Evolutionary conservation across 2,329 filamentous ascomycete species (phyloP).

Genomic region (Raffaelea ambrosiae): DNA sequence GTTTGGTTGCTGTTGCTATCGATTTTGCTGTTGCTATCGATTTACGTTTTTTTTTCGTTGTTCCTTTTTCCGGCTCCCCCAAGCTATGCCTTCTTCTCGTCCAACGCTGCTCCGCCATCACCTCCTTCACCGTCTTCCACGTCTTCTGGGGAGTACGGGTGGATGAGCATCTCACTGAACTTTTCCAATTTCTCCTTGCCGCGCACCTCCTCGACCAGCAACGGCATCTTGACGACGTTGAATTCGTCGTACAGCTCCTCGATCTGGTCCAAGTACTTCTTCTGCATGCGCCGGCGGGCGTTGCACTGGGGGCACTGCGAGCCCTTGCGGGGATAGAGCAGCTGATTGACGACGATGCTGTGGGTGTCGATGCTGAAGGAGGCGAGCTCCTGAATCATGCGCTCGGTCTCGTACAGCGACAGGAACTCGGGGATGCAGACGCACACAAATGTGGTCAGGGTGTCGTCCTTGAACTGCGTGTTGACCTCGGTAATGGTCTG

Average conservation of each 20-base stretch:
- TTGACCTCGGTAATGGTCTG: constrained; percentile 95
- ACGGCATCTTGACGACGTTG: constrained; percentile 96
- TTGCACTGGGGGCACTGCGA: constrained; percentile 93
- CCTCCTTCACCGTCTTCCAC: constrained; percentile 5
- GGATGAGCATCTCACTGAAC: constrained; percentile 79
- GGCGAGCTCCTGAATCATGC: constrained; percentile 97
- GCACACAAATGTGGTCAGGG: constrained; percentile 93
- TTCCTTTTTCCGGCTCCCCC: background rate
- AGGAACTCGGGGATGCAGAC: constrained; percentile 98
- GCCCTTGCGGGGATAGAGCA: constrained; percentile 80
- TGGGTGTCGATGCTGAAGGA: constrained; percentile 94
- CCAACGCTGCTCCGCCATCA: background rate
- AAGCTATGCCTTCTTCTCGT: background rate
- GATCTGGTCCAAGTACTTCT: constrained; percentile 98
- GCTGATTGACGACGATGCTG: constrained; percentile 95
- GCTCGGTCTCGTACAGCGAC: constrained; percentile 94
- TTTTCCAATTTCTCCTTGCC: constrained; percentile 90
- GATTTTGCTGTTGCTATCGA: too few relatives aligned
- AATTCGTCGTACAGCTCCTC: constrained; percentile 98
- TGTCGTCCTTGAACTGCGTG: constrained; percentile 93
- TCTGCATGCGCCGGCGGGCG: constrained; percentile 93
- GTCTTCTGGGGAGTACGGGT: constrained; percentile 61
- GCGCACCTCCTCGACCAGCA: constrained; percentile 89
- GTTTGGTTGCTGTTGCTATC: too few relatives aligned
- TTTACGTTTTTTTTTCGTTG: background rate